Conservation (phyloP, 2,329 filamentous ascomycete species). For the Aspergillus transmontanensis region DNA sequence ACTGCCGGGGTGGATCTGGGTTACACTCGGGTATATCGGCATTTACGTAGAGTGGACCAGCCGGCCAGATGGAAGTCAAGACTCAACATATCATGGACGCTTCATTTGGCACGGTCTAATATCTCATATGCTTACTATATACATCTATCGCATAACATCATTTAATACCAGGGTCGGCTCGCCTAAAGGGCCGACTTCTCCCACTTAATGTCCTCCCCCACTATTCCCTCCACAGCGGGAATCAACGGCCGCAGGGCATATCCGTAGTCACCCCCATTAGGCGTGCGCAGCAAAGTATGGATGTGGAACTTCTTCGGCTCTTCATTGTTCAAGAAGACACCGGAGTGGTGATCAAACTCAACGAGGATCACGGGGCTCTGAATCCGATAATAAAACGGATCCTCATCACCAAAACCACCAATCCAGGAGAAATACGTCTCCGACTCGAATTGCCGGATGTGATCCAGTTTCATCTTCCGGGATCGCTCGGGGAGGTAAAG, state of each 20-base stretch:
- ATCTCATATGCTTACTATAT: not conserved
- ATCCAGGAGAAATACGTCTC: conserved; percentile 82
- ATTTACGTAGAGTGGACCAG: not conserved
- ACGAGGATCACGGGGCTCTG: conserved; percentile 74
- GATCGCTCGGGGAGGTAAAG: conserved; percentile 66
- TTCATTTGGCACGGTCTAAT: not conserved
- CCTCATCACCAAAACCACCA: conserved; percentile 65
- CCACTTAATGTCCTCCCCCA: conserved; percentile 42
- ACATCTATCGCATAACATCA: conserved; percentile 1
- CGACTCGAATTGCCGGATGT: conserved; percentile 58
- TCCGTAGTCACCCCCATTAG: conserved; percentile 78
- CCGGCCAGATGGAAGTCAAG: not conserved
- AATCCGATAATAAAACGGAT: conserved; percentile 76
- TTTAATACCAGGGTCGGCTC: not conserved
- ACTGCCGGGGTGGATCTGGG: not conserved
- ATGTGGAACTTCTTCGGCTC: conserved; percentile 79
- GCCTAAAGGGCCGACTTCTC: conserved; percentile 13
- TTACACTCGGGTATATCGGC: not conserved
- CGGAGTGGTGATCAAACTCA: conserved; percentile 80
- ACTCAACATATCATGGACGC: not conserved
- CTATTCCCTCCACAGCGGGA: conserved; percentile 37
- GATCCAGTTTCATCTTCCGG: conserved; percentile 56
- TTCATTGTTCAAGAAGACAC: conserved; percentile 73
- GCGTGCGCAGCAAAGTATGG: conserved; percentile 71
- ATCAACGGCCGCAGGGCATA: conserved; percentile 50